Evolutionary conservation across 2,329 filamentous ascomycete genomes (phyloP).

Genomic region (Alternaria panax): DNA sequence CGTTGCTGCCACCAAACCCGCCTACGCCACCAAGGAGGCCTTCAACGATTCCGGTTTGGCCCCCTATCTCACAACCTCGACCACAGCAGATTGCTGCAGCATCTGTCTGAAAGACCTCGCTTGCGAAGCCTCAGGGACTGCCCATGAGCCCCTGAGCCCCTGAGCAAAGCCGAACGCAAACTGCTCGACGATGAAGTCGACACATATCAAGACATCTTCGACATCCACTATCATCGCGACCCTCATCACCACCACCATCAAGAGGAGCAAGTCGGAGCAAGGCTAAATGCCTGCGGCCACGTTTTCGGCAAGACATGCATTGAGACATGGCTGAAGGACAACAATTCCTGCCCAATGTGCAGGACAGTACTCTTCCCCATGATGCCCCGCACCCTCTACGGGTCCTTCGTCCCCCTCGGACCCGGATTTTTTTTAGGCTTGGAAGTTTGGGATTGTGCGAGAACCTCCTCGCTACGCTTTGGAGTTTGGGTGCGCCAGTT

Average conservation of each 20-base stretch:
- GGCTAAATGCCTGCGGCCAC: neutral
- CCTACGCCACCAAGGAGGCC: neutral
- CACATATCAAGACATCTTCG: neutral
- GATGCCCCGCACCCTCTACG: too few species aligned
- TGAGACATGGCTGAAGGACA: neutral
- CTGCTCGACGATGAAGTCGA: neutral
- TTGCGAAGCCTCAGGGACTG: neutral
- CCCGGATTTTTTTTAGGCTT: too few species aligned
- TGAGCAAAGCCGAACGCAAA: neutral
- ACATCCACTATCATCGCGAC: neutral
- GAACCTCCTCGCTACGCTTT: neutral
- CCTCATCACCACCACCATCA: neutral
- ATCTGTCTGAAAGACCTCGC: conserved; percentile 8
- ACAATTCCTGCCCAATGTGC: neutral
- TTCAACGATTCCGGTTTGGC: neutral
- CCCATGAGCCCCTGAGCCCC: neutral
- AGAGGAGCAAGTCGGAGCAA: neutral
- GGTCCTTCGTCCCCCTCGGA: too few species aligned
- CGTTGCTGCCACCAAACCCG: neutral
- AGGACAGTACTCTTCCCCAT: neutral
- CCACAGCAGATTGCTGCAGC: neutral
- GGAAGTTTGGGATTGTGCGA: neutral
- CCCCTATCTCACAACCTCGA: neutral
- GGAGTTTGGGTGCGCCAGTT: neutral
- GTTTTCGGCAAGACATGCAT: conserved; percentile 2